A percentile compares a stretch with the other conserved stretches of the same genome.
These are phyloP conservation scores for Inga leiocalycina DNA, from an alignment of 306 rosid genomes.

Conservation along the genomic window DNA sequence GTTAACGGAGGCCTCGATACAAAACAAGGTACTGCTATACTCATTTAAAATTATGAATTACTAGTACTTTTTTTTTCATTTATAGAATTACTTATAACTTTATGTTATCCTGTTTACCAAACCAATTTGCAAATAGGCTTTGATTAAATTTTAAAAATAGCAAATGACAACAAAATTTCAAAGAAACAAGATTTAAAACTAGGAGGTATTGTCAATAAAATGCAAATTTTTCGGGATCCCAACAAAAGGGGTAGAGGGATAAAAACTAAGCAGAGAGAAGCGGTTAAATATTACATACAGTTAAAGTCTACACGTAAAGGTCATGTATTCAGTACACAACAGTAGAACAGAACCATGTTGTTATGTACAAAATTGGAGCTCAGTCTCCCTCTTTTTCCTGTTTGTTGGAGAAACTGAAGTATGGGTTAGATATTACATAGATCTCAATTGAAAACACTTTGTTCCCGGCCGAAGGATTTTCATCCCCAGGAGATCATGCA, in stretches of 20 bases:
- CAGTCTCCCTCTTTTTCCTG: slow-evolving; percentile 13
- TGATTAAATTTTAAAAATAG: background rate
- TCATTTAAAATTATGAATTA: background rate
- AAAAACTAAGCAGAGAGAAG: background rate
- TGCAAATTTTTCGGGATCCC: background rate
- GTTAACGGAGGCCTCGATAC: background rate
- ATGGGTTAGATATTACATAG: slow-evolving; percentile 49
- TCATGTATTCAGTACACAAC: background rate
- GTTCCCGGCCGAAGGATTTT: slow-evolving; percentile 4
- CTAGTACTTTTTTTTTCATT: no score
- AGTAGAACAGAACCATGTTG: background rate
- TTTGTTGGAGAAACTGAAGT: slow-evolving; percentile 45
- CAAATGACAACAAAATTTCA: background rate
- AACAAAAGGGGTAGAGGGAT: background rate
- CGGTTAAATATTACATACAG: background rate
- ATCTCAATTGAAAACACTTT: slow-evolving; percentile 27
- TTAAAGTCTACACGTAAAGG: background rate
- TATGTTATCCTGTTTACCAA: background rate
- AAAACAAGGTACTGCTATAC: background rate
- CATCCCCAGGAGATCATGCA: slow-evolving; percentile 50
- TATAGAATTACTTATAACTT: background rate
- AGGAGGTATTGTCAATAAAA: background rate
- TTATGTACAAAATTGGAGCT: slow-evolving; percentile 49
- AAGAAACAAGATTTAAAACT: background rate
- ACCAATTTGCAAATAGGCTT: background rate